Evolutionary conservation across 169 alveolate species (phyloP), one percentile per base, ranked within the genome.

Genomic region (Cryptosporidium bovis): DNA sequence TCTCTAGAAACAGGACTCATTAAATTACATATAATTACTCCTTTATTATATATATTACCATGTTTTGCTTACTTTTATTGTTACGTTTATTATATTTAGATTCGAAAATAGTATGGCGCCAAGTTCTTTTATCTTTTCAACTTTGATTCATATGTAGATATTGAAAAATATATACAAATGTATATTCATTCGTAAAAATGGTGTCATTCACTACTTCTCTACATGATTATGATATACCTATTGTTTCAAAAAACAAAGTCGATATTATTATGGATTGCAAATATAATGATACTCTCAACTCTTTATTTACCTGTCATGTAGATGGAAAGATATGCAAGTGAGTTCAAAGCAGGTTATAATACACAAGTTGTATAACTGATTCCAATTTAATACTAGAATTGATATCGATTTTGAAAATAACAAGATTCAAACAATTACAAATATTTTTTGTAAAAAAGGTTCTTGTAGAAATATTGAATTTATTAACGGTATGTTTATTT

Each of bases 391-490:
- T 1, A 6, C 56, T 60, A 77, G 87, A 60, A 33, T 77, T 6
- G 71, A 77, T 15, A 13, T 60, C 27, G 77, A 77, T 27, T 77
- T 77, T 60, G 36, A 29, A 8, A 64, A 56, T 34, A 62, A 62
- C 5, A 16, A 56, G 12, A 33, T 77, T 16, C 27, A 46, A 3
- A 58, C 87, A 13, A 60, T 27, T 29, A 58, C 87, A 62, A 62
- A 77, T 20, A 18, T 77, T 18, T 77, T 60, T 33, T 27, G 36
- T 16, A 77, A 77, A 16, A 77, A 48, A 62, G 87, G 87, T 12
- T 77, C 87, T 20, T 77, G 77, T 60, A 77, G 87, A 46, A 77
- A 77, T 33, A 60, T 77, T 4, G 87, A 77, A 44, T 77, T 77
- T 40, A 77, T 56, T 10, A 62, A 77, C 36, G 71, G 87, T 77